These are phyloP conservation scores for Neurospora cerealis DNA, from an alignment of 495 filamentous ascomycete genomes.

Conservation along the genomic window DNA sequence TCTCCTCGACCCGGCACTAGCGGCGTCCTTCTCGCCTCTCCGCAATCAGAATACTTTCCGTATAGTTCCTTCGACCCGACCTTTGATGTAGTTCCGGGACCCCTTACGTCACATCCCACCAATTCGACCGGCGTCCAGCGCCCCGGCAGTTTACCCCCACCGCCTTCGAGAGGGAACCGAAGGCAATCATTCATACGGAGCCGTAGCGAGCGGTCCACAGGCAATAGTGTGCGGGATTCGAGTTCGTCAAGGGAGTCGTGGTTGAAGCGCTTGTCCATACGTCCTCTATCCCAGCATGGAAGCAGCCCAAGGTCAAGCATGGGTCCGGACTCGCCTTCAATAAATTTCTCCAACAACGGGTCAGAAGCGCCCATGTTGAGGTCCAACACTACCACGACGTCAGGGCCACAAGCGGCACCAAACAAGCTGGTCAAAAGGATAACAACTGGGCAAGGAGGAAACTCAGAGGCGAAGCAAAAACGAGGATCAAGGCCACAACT, in stretches of 20 bases:
- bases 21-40: constrained; percentile 19
- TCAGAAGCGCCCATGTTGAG: constrained; percentile 56
- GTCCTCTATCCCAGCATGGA: constrained; percentile 60
- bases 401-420: constrained; percentile 37
- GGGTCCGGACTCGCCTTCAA: constrained; percentile 55
- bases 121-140: constrained; percentile 14
- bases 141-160: constrained; percentile 16
- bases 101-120: constrained; percentile 22
- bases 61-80: constrained; percentile 21
- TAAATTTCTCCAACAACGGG: constrained; percentile 56
- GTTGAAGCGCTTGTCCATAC: constrained; percentile 63
- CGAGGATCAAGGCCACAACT: constrained; percentile 43
- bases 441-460: constrained; percentile 46
- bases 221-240: constrained; percentile 35
- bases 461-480: constrained; percentile 24
- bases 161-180: constrained; percentile 21
- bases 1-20: constrained; percentile 34
- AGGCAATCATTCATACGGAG: constrained; percentile 37
- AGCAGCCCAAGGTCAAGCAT: constrained; percentile 52
- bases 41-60: constrained; percentile 24
- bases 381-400: constrained; percentile 20
- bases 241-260: constrained; percentile 57
- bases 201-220: constrained; percentile 27
- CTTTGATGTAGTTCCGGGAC: constrained; percentile 12
- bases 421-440: constrained; percentile 89